Base-by-base conservation (phyloP, 805 yeast species). In the Sugiyamaella mastotermitis region DNA sequence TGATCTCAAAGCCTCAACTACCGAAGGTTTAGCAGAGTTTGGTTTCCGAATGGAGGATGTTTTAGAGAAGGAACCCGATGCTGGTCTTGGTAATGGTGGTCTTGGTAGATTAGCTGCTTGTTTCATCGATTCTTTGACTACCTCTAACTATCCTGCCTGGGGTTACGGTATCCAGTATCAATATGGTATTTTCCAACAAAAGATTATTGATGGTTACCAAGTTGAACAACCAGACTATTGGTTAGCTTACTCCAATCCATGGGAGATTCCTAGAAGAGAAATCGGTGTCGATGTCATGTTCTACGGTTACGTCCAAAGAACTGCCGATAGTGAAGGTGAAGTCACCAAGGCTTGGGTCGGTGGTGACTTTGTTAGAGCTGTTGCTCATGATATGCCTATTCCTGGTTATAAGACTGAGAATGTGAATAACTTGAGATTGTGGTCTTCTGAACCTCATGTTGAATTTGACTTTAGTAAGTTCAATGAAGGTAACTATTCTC, bases 51-150 rank as follows among this genome's bases (percentile, higher is more conserved):
- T 87, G 47, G 97, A 88, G 63, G 96, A 87, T 52, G 71, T 87
- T 20, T 66, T 88, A 50, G 78, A 78, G 35, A 78, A 83, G 53
- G 97, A 87, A 63, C 92, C 94, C 0, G 97, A 87, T 61, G 95
- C 96, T 8, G 96, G 87, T 18, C 71, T 87, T 39, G 97, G 97
- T 54, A 88, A 88, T 55, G 97, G 97, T 57, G 97, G 97, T 47
- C 68, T 87, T 40, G 97, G 97, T 46, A 76, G 97, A 58, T 69
- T 87, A 56, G 96, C 96, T 16, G 95, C 96, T 15, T 88, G 96
- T 63, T 87, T 86, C 57, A 76, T 87, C 33, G 96, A 88, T 64
- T 85, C 95, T 1, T 66, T 87, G 58, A 76, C 92, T 24, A 78
- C 94, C 3, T 81, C 83, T 48, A 79, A 83, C 60, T 84, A 83